phyloP scores from a whole-genome alignment of 208 protist species.

The Acanthamoeba castellanii region DNA sequence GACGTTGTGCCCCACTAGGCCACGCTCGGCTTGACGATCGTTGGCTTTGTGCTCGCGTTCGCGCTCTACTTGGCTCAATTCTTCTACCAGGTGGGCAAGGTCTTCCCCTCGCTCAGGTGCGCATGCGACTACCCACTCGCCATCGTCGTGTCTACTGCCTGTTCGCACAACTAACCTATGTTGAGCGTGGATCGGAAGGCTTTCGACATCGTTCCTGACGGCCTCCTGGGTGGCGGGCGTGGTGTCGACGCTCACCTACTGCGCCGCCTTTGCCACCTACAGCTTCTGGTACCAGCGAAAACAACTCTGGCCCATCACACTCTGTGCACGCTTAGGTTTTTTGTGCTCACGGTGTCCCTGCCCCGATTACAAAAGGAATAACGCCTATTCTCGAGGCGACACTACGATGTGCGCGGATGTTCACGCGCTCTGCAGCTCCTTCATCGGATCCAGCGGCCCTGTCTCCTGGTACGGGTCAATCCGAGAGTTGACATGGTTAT shows the following conservation, averaged over 20 bases:
- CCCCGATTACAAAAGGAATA: conserved; percentile 9
- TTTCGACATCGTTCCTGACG: background rate
- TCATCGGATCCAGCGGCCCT: conserved; percentile 26
- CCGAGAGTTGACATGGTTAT: too few species aligned
- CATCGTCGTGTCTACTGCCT: too few species aligned
- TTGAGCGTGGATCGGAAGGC: background rate
- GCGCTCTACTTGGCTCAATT: background rate
- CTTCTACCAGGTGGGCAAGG: conserved; percentile 30
- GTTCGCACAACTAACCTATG: too few species aligned
- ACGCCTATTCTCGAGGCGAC: background rate
- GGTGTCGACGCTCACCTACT: conserved; percentile 1
- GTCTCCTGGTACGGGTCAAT: background rate
- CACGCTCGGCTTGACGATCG: conserved; percentile 44
- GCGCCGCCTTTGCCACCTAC: conserved; percentile 31
- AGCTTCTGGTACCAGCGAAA: background rate
- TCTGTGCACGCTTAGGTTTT: background rate
- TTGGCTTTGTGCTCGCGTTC: conserved; percentile 3
- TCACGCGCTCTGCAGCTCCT: conserved; percentile 13
- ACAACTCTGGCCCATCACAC: background rate
- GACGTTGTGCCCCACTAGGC: background rate
- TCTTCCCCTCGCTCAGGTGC: conserved; percentile 33
- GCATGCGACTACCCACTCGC: background rate
- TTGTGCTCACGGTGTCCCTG: background rate
- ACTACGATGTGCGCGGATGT: background rate
- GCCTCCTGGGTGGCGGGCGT: background rate